Base-by-base conservation (phyloP, 164 flowering plant genomes). In the Dillenia suffruticosa region DNA sequence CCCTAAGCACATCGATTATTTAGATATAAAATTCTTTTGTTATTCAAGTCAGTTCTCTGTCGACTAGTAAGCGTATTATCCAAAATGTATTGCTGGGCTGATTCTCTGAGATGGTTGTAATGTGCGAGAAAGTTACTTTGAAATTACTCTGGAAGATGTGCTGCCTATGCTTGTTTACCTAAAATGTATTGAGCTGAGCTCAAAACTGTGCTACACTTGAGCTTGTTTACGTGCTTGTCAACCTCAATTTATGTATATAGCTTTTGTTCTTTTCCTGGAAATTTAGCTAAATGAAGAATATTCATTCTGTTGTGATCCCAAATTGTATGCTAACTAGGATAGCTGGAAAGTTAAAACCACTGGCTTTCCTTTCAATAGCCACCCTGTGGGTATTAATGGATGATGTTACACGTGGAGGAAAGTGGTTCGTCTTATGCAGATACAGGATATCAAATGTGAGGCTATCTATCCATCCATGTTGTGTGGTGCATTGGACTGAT, bases 351-450 rank as follows among this genome's bases (percentile, higher is more conserved):
- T 32, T 4, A 32, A 32, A 32, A 32, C 5, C 40, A 32, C 6
- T 32, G 40, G 40, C 40, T 32, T 32, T 32, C 40, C 40, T 4
- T 32, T 32, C 40, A 32, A 32, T 32, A 32, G 40, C 40, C 5
- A 0, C 40, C 0, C 5, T 15, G 54, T 11, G 54, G 0, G 54
- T 8, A 54, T 43, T 19, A 6, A n/a, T 54, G 3, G 75, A 73
- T 75, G 44, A 65, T 54, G 67, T 51, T 62, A 71, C 84, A 82
- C 81, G 84, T 77, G 85, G 77, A 68, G 47, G 54, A 12, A 44
- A 9, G 0, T 63, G 57, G 54, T 79, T 85, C 85, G 90, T 1
- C 3, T 11, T 3, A 5, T 17, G 46, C n/a, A 55, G 90, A 83
- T 85, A 69, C 58, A 49, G 75, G 74, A 75, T 77, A 59, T 63